These are phyloP conservation scores for Avena insularis DNA, from an alignment of 176 grass and related monocot genomes.

Conservation along the genomic window DNA sequence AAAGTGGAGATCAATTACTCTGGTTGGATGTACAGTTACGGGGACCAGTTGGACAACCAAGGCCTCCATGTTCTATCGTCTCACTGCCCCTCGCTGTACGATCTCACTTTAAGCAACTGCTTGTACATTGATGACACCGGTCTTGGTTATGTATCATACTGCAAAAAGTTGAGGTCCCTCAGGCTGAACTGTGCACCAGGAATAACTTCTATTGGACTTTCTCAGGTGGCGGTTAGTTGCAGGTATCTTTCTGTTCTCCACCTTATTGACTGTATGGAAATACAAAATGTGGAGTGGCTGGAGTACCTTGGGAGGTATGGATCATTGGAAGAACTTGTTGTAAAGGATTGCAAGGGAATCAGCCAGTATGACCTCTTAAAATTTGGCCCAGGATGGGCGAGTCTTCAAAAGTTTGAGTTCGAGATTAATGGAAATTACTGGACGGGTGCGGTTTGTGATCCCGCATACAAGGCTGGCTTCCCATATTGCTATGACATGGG, in stretches of 20 bases:
- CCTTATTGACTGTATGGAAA: constrained; percentile 59
- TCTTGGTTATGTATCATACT: constrained; percentile 50
- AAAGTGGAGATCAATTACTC: constrained; percentile 81
- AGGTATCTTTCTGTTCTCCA: constrained; percentile 59
- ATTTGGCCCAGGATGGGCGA: constrained; percentile 64
- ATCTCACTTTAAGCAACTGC: constrained; percentile 76
- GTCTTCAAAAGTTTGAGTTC: constrained; percentile 65
- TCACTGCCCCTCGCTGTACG: constrained; percentile 46
- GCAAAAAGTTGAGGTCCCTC: constrained; percentile 57
- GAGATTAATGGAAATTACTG: constrained; percentile 52
- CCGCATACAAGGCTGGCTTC: background rate
- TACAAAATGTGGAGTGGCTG: constrained; percentile 62
- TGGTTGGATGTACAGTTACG: constrained; percentile 51
- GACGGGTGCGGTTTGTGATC: constrained; percentile 2
- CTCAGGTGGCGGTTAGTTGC: constrained; percentile 61
- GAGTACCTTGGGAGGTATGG: constrained; percentile 30
- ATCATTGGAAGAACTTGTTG: constrained; percentile 57
- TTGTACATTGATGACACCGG: constrained; percentile 57
- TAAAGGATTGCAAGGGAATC: constrained; percentile 63
- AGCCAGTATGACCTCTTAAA: constrained; percentile 63
- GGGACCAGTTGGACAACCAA: constrained; percentile 58
- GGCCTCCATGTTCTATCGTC: constrained; percentile 60
- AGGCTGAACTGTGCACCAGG: constrained; percentile 51
- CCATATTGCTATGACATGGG: constrained; percentile 24
- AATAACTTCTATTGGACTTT: constrained; percentile 60